Conservation (phyloP, 2,329 filamentous ascomycete genomes). For the Botrytis paeoniae region DNA sequence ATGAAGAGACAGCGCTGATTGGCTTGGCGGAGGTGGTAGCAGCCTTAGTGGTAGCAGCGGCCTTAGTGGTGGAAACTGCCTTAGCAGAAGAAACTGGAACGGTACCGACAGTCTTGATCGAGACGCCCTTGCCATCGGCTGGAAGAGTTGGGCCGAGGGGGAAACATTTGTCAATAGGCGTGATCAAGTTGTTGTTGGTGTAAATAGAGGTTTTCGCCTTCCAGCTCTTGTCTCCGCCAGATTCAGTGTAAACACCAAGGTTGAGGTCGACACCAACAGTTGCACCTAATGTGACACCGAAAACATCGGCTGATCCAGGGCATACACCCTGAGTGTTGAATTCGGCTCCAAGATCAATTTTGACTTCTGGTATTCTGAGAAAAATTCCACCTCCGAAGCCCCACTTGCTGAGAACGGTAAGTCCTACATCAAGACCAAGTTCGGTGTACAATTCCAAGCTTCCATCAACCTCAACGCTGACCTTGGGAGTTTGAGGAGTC, state of each 20-base stretch:
- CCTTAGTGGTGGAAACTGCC: background rate
- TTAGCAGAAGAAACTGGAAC: constrained; percentile 6
- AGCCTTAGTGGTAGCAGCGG: background rate
- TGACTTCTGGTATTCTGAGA: constrained; percentile 13
- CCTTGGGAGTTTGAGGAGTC: constrained; percentile 14
- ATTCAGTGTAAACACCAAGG: constrained; percentile 17
- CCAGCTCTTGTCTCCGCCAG: constrained; percentile 9
- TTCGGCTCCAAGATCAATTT: constrained; percentile 8
- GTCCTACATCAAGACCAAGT: constrained; percentile 15
- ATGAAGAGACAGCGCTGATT: background rate
- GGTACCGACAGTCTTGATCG: constrained; percentile 17
- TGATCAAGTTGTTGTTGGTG: constrained; percentile 9
- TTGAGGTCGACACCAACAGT: constrained; percentile 14
- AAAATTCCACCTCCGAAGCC: constrained; percentile 17
- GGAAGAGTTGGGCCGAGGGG: constrained; percentile 13
- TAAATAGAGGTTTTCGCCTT: constrained; percentile 3
- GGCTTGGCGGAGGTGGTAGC: background rate
- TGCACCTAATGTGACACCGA: constrained; percentile 13
- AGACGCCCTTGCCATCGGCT: background rate
- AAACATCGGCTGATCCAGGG: constrained; percentile 13
- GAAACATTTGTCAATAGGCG: constrained; percentile 16
- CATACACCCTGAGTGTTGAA: constrained; percentile 20
- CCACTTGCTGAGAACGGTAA: constrained; percentile 13
- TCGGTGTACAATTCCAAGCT: constrained; percentile 8
- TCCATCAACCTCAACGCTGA: constrained; percentile 17